Base-by-base conservation (phyloP, 208 protist species). In the Leishmania guyanensis region DNA sequence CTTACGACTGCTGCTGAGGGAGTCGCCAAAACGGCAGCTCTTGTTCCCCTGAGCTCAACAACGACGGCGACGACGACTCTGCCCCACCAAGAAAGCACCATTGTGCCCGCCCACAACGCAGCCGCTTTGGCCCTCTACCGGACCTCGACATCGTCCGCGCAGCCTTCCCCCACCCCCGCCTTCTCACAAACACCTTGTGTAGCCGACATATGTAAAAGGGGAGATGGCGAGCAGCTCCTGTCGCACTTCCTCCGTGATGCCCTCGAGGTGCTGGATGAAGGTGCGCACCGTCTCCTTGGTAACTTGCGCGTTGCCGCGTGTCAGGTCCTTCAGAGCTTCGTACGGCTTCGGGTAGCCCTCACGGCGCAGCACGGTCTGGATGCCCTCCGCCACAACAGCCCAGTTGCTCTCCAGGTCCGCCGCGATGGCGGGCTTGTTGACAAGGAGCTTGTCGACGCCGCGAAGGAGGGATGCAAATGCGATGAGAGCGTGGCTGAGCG, bases 311-410 rank as follows among this genome's bases (percentile, higher is more conserved):
- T 97, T 95, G 16, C 91, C 95, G 33, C 96, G 94, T 4, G 98
- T 99, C 46, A 98, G 84, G 62, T 98, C 92, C 82, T 98, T 98
- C 20, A 99, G 90, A 6, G 96, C 95, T 82, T 99, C 96, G 82
- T 98, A 99, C 51, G 96, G 96, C 85, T 96, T 94, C 53, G 90
- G 92, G 86, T 96, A 98, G 54, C 92, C 92, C 84, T 98, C 95
- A 33, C 96, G 91, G 54, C 98, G 93, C 80, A 99, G 93, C 26
- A 99, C 86, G 0, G 97, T 99, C 85, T 99, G 98, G 75, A 99
- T 98, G 9, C 97, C 97, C 85, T 99, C 98, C 51, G 95, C 86
- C 9, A 99, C 92, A 5, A 99, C 97, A 20, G 95, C 96, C 97
- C 98, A 99, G 88, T 99, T 98, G 46, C 77, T 36, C 33, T 92